These are phyloP conservation scores for Alternaria metachromatica DNA, from an alignment of 2,329 filamentous ascomycete species.

Conservation along the genomic window DNA sequence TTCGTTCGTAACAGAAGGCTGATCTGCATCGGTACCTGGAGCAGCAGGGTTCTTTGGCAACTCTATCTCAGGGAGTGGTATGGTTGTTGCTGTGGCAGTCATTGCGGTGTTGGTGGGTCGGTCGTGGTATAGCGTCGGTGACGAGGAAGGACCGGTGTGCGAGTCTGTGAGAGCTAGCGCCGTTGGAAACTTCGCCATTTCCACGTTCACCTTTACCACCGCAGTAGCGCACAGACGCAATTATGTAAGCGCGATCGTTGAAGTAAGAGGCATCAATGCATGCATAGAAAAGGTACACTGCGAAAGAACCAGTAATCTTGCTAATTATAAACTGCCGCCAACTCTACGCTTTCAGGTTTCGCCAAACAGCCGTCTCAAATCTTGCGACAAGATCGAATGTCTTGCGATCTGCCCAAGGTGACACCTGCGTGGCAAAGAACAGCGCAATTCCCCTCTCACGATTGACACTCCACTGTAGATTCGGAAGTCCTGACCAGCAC, in stretches of 20 bases:
- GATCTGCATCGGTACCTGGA: neutral
- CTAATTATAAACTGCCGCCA: neutral
- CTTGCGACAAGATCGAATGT: constrained; percentile 15
- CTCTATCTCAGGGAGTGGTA: fast-evolving
- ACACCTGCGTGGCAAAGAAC: constrained; percentile 31
- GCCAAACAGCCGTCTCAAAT: constrained; percentile 36
- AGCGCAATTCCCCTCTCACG: constrained; percentile 27
- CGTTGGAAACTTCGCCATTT: neutral
- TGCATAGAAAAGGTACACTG: neutral
- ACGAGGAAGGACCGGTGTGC: neutral
- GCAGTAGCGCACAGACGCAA: neutral
- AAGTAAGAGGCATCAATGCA: neutral
- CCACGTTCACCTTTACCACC: neutral
- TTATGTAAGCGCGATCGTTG: neutral
- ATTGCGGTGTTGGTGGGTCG: neutral
- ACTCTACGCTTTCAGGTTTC: constrained; percentile 2
- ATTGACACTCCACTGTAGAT: constrained; percentile 32
- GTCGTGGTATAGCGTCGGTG: neutral
- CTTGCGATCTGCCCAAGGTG: constrained; percentile 29
- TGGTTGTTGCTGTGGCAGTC: neutral
- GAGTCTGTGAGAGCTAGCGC: neutral
- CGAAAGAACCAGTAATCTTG: neutral
- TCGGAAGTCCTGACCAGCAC: constrained; percentile 32
- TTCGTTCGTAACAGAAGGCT: neutral
- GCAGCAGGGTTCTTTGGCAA: neutral